Base-by-base conservation (phyloP, 2,329 filamentous ascomycete species). In the Penicillium frequentans region DNA sequence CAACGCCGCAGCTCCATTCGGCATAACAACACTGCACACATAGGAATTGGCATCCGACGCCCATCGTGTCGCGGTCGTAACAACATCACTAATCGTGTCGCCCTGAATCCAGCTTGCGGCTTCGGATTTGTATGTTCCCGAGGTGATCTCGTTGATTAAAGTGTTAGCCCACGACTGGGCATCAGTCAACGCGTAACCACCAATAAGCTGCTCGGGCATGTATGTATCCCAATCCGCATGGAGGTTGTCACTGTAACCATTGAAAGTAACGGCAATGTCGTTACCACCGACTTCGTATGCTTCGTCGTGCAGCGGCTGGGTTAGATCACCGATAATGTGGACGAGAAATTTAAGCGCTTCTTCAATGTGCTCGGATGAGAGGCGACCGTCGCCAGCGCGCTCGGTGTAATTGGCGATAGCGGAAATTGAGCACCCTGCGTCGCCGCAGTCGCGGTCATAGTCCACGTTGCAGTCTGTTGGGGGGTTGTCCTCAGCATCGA, bases 191-290 rank as follows among this genome's bases (percentile, higher is more conserved):
- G 68, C 83, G 9, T 50, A 74, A 39, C 77, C 84, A 2, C 86
- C 86, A 1, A 88, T 77, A 66, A 84, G 74, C 67, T 86, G 84
- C 74, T 89, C 86, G 0, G 85, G 81, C 60, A 91, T 90, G 63
- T 82, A 84, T 52, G 82, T 85, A 68, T 91, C 89, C 89, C 89
- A 91, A 16, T 90, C 84, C 56, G 87, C 82, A 68, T 91, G 89
- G 43, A 91, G 79, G 68, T 91, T 91, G 54, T 83, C 80, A 27
- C 77, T 72, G 29, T 73, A 70, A 3, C 80, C 81, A 26, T 85
- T 78, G 74, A 86, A 91, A 16, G 75, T 77, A 1, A 91, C 88
- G 14, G 79, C 71, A 64, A 91, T 88, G 11, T 82, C 81, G 64
- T 91, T 92, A 0, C 89, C 89, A 53, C 89, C 89, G 23, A 81